Base-by-base conservation (phyloP, 176 grass and related monocot genomes). In the Cocos nucifera region DNA sequence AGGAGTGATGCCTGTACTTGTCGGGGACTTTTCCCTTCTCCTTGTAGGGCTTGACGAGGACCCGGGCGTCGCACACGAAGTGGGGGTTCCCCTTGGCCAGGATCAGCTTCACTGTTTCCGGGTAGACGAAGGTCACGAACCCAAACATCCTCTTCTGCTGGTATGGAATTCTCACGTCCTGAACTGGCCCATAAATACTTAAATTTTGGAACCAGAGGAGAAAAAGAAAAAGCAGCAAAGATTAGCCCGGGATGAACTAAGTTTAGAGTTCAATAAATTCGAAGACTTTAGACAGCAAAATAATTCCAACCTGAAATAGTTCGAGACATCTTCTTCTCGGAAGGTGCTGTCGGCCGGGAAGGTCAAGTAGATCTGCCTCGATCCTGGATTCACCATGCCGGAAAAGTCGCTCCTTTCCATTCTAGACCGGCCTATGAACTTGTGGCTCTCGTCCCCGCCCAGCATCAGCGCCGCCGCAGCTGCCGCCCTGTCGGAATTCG, bases 81-180 rank as follows among this genome's bases (percentile, higher is more conserved):
- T 95, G 90, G 1, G 90, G 90, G 62, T 95, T 95, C 20, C 90
- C 90, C 52, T 95, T 95, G 5, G 86, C 90, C 21, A 95, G 69
- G 66, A 95, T 95, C 55, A 95, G 71, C 80, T 86, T 86, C 77
- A 95, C 86, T 4, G 90, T 95, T 61, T 95, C 90, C 1, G 86
- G 83, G 66, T 91, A 97, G 49, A 97, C 80, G 69, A 97, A 97
- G 72, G 92, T 97, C 50, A 97, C 92, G 65, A 97, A 97, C 3
- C 92, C 92, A 54, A 97, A 97, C 92, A 97, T 97, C 56, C 92
- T 75, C 85, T 97, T 97, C 80, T 91, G 92, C 76, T 97, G 92
- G 73, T 91, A 97, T 17, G 92, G 92, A 55, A 97, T 91, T 56
- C 92, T 80, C 16, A 97, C 92, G 58, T 97, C 92, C 58, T 97